Evolutionary conservation across 768 basidiomycete species (phyloP).

Genomic region (Macrolepiota fuliginosa): DNA sequence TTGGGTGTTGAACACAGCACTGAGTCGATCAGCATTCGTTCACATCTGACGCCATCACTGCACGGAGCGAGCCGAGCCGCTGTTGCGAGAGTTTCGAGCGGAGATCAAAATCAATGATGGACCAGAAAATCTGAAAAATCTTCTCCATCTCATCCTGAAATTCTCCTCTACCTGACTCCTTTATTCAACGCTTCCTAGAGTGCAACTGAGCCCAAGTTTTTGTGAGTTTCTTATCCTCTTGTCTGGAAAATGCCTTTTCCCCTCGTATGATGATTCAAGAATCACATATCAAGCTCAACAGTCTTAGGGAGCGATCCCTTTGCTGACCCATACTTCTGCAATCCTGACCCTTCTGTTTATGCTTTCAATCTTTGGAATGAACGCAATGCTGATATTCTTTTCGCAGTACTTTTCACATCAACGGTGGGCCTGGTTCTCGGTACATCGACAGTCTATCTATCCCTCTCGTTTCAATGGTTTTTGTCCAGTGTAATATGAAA

Average conservation of each 20-base stretch:
- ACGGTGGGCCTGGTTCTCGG: neutral
- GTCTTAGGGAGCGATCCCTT: conserved; percentile 46
- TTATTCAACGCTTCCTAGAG: no score
- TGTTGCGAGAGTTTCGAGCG: conserved; percentile 13
- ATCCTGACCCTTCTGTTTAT: conserved; percentile 40
- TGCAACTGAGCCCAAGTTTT: neutral
- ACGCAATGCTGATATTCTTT: neutral
- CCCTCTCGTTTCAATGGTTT: no score
- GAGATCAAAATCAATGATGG: conserved; percentile 17
- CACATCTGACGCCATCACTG: conserved; percentile 9
- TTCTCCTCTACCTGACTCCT: neutral
- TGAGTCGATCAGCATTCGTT: neutral
- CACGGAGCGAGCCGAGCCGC: neutral
- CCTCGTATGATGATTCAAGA: conserved; percentile 45
- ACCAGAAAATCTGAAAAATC: neutral
- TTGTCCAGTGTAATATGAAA: no score
- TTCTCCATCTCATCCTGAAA: conserved; percentile 8
- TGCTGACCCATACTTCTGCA: conserved; percentile 59
- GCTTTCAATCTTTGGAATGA: neutral
- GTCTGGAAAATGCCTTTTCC: neutral
- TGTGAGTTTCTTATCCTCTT: conserved; percentile 1
- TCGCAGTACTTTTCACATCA: neutral
- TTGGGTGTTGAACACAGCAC: neutral
- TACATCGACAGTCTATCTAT: no score
- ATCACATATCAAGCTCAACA: conserved; percentile 67